Base-by-base conservation (phyloP, 768 basidiomycete species). In the Mrakia hoshinonis region DNA sequence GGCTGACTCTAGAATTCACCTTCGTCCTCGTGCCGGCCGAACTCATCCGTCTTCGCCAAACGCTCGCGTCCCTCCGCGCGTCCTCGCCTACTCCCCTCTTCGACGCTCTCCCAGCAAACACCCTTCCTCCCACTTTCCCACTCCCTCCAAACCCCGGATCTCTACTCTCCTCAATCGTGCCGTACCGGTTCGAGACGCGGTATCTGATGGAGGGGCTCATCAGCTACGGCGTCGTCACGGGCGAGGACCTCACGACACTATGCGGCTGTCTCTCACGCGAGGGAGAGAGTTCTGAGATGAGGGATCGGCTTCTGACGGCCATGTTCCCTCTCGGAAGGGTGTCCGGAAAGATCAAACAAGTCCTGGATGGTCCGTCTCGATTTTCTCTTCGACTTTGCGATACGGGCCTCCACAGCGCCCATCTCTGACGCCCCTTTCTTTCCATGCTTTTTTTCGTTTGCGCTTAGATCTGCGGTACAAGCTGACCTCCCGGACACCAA, bases 131-230 rank as follows among this genome's bases (percentile, higher is more conserved):
- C 13, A 54, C 62, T n/a, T 43, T 70, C 6, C 51, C 54, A 18
- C 52, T 70, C 4, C 69, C 62, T 10, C 6, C 36, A 4, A 65
- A 70, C 26, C 62, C 64, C 1, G 26, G 38, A 36, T 65, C 69
- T 15, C 51, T 54, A 1, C 62, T 65, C 6, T 70, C 62, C 13
- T 64, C 69, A 18, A 70, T 65, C 51, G 51, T 54, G 2, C 46
- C 46, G 18, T 69, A 69, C 24, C 68, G 29, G 20, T 73, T 73
- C 54, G 31, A 52, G 46, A 67, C 60, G 38, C 38, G 73, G 15
- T 70, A 64, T 47, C 69, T 73, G 15, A n/a, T 70, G 2, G 73
- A 73, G 58, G 73, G 68, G 0, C 38, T 73, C 5, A 26, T 70
- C 52, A 67, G 43, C 26, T 58, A 70, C 31, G 65, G 52, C 2